Evolutionary conservation across 1,284 basidiomycete genomes (phyloP), one percentile per base, ranked within the genome.

Genomic region (Coniophora puteana): DNA sequence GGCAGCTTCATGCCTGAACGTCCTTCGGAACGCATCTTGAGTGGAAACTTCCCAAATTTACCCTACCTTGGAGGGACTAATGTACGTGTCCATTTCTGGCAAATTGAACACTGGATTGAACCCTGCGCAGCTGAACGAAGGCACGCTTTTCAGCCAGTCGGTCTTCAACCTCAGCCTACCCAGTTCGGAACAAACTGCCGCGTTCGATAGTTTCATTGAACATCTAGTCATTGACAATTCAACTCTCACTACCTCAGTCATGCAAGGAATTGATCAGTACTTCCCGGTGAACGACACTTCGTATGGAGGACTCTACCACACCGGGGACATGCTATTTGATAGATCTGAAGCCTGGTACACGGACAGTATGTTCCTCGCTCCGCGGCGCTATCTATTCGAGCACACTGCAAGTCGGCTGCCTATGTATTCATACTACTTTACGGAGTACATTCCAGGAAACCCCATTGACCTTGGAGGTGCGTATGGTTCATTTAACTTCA

Each of bases 291-390:
- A 78, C 41, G 72, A 77, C 41, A 55, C 66, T 8, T 56, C 57
- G 8, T 52, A 63, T 2, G 74, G 73, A 2, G 73, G 67, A 3
- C 66, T 68, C 0, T 79, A 76, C 58, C 72, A 73, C 43, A 80
- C 76, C 0, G 76, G 77, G 0, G 77, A 81, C 50, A 72, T 71
- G 6, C 57, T 81, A 12, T 80, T 76, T 38, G 78, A 80, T 48
- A 58, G 78, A 38, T 72, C 66, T 0, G 68, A 60, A 36, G 63
- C 76, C 1, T 80, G 72, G 69, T 81, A 80, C 49, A 74, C 71
- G 0, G 75, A 75, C 45, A 62, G 68, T 39, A 78, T 78, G 73
- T 80, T 68, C 52, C 59, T 79, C 17, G 60, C 69, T 0, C 62
- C 74, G 1, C 55, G 76, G 26, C 61, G 76, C 30, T 58, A 70